Evolutionary conservation across 2,329 filamentous ascomycete species (phyloP), one percentile per base, ranked within the genome.

Genomic region (Esteya vermicola): DNA sequence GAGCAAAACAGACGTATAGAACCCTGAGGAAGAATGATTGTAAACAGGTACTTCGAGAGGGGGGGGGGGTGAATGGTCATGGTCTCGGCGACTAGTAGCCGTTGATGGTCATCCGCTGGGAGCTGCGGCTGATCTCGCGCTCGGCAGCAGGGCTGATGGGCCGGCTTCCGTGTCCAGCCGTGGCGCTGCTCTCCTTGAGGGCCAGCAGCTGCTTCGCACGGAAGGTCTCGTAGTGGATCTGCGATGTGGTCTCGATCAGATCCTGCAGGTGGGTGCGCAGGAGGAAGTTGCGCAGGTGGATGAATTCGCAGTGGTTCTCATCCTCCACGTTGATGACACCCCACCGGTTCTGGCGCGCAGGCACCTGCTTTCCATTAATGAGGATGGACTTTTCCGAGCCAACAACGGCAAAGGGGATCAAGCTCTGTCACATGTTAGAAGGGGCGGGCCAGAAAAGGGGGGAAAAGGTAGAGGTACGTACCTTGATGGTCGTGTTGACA

Each of bases 161-260:
- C 60, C 89, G 75, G 68, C 85, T 91, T 50, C 80, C 76, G 52
- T 78, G 68, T 49, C 79, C 82, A 27, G 31, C 43, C 50, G 85
- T 83, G 51, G 85, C 85, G 57, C 85, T 93, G 72, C 83, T 94
- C 72, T 98, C 91, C 78, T 96, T 98, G 60, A 98, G 75, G 43
- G 91, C 91, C 57, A 98, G 69, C 55, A 98, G 72, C 66, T 98
- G 91, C 79, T 98, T 98, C 55, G 91, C 88, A 64, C 91, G 88
- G 88, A 98, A 98, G 44, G 86, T 93, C 73, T 98, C 91, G 72
- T 98, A 98, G 74, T 98, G 91, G 64, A 95, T 98, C 71, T 98
- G 91, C 52, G 88, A 95, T 36, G 91, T 98, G 25, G 91, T 98
- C 69, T 98, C 91, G 63, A 98, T 95, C 51, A 98, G 77, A 57